phyloP scores from a whole-genome alignment of 441 rosid genomes.

The Mallotus repandus region DNA sequence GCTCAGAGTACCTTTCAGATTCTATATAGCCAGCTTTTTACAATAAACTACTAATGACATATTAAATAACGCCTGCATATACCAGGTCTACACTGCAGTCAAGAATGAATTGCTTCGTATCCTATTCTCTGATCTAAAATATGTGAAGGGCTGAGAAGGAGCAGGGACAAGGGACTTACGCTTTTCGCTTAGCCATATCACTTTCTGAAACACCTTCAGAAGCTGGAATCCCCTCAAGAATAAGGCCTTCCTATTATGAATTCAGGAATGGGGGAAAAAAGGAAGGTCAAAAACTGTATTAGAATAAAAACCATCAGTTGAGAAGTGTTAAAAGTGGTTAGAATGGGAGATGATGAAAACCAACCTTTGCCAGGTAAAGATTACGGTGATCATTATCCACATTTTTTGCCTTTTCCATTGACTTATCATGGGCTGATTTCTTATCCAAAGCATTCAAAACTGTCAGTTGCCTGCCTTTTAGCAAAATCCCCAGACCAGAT shows the following conservation, averaged over 20 bases:
- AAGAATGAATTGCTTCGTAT: not conserved
- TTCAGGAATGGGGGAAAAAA: not conserved
- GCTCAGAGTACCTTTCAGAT: not conserved
- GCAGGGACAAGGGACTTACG: constrained; percentile 35
- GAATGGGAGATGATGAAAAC: constrained; percentile 17
- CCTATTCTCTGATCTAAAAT: not conserved
- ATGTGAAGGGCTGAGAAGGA: not conserved
- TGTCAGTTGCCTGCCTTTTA: constrained; percentile 74
- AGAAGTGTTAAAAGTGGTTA: constrained; percentile 5
- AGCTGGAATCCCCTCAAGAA: constrained; percentile 87
- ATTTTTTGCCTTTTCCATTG: constrained; percentile 60
- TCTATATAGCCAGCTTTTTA: not conserved
- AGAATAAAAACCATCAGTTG: not conserved
- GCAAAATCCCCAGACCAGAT: constrained; percentile 71
- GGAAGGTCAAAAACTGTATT: constrained; percentile 9
- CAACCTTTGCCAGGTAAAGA: constrained; percentile 86
- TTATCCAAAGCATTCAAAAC: constrained; percentile 80
- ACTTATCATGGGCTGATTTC: constrained; percentile 74
- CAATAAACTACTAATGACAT: not conserved
- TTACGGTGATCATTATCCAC: constrained; percentile 78
- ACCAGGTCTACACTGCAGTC: not conserved
- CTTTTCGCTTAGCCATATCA: constrained; percentile 71
- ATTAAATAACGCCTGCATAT: not conserved
- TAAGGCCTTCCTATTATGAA: constrained; percentile 73
- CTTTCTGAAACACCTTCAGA: constrained; percentile 81